Percentiles rank a stretch among this genome's conserved stretches.
Conservation (phyloP, 129 eudicot genomes). For the Flaveria linearis region DNA sequence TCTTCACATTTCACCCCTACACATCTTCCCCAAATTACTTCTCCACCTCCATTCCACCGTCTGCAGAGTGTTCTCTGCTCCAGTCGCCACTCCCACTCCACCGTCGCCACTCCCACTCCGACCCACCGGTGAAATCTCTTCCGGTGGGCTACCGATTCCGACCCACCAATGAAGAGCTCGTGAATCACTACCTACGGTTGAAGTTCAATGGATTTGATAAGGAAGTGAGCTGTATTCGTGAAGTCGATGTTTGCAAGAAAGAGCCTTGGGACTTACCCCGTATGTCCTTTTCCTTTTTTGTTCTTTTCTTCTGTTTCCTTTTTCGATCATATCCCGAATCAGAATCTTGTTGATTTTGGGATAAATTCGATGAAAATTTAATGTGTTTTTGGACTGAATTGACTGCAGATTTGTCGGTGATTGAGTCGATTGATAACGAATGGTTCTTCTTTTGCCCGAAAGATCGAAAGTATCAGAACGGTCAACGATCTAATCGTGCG, state of each 20-base stretch:
- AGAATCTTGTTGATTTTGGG: background rate
- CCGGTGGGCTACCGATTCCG: constrained; percentile 89
- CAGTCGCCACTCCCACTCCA: too few relatives aligned
- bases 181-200: constrained; percentile 65
- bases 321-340: background rate
- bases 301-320: background rate
- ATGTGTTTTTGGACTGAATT: background rate
- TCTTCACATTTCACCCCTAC: too few relatives aligned
- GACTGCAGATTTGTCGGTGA: constrained; percentile 18
- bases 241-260: constrained; percentile 27
- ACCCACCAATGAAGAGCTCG: constrained; percentile 86
- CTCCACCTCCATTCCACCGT: too few relatives aligned
- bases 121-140: constrained; percentile 1
- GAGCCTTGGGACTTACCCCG: constrained; percentile 11
- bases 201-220: constrained; percentile 66
- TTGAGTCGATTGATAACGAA: constrained; percentile 9
- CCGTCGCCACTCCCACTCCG: too few relatives aligned
- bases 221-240: constrained; percentile 47
- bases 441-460: constrained; percentile 22
- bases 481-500: constrained; percentile 76
- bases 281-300: background rate
- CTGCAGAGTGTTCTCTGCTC: too few relatives aligned
- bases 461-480: constrained; percentile 77
- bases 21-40: too few relatives aligned
- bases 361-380: background rate